These are phyloP conservation scores for Torulaspora quercuum DNA, from an alignment of 805 yeast species.

Conservation along the genomic window DNA sequence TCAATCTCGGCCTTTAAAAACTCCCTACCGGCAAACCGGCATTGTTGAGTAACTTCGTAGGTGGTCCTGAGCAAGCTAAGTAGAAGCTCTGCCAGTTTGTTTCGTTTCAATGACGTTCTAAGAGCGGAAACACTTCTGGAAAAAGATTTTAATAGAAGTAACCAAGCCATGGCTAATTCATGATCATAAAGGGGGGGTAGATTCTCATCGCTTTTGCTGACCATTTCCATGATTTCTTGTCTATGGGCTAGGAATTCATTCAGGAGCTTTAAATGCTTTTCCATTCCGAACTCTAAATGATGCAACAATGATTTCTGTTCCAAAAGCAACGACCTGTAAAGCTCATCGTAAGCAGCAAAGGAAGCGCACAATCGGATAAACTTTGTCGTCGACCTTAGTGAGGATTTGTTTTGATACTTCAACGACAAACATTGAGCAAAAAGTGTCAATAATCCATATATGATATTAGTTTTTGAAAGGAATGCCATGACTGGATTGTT, in stretches of 20 bases:
- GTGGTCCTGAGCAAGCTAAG: constrained; percentile 21
- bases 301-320: constrained; percentile 21
- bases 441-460: constrained; percentile 25
- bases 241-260: constrained; percentile 23
- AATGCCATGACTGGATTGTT: constrained; percentile 29
- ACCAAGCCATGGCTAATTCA: constrained; percentile 28
- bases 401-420: constrained; percentile 16
- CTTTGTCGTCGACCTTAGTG: constrained; percentile 22
- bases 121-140: constrained; percentile 35
- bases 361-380: constrained; percentile 31
- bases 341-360: constrained; percentile 31
- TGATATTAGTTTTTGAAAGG: constrained; percentile 25
- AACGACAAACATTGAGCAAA: constrained; percentile 26
- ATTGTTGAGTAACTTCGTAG: constrained; percentile 17
- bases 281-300: constrained; percentile 25
- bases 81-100: constrained; percentile 26
- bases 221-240: constrained; percentile 11
- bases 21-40: constrained; percentile 22
- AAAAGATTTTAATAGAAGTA: constrained; percentile 32
- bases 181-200: constrained; percentile 30
- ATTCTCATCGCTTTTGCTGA: not conserved
- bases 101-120: constrained; percentile 29
- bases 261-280: constrained; percentile 23
- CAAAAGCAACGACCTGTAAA: constrained; percentile 25
- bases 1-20: constrained; percentile 28